These are phyloP conservation scores for Trametes sp. DNA, from an alignment of 1,284 basidiomycete species.

Conservation along the genomic window DNA sequence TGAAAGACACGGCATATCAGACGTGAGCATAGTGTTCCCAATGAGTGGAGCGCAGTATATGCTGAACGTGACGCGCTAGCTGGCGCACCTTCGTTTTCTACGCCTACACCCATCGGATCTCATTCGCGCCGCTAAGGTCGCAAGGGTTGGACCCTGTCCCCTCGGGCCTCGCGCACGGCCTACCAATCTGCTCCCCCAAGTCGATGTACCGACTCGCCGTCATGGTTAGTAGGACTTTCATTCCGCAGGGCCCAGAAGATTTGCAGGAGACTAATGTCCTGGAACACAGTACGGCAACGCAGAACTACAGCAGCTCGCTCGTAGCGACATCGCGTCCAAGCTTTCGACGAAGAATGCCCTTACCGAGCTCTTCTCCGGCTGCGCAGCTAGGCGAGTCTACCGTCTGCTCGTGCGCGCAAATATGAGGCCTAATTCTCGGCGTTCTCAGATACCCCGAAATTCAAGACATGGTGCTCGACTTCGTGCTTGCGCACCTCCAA, in stretches of 20 bases:
- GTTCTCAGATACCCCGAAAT: constrained; percentile 18
- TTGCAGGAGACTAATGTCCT: not conserved
- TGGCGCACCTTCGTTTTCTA: constrained; percentile 34
- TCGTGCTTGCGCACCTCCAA: constrained; percentile 15
- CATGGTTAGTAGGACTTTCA: constrained; percentile 21
- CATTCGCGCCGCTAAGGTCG: constrained; percentile 33
- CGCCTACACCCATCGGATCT: constrained; percentile 30
- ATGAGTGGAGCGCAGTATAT: too few species aligned
- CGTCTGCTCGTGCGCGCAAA: too few species aligned
- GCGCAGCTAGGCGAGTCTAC: constrained; percentile 25
- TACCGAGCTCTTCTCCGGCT: constrained; percentile 30
- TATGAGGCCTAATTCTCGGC: not conserved
- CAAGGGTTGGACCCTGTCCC: constrained; percentile 19
- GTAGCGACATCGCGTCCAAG: constrained; percentile 23
- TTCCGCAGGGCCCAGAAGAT: too few species aligned
- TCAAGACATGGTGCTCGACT: constrained; percentile 22
- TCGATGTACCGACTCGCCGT: constrained; percentile 32
- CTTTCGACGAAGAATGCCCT: constrained; percentile 31
- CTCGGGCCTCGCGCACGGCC: constrained; percentile 4
- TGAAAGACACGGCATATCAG: too few species aligned
- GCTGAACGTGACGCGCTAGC: too few species aligned
- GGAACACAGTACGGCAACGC: constrained; percentile 18
- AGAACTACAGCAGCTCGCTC: constrained; percentile 24
- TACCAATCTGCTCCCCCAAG: constrained; percentile 33
- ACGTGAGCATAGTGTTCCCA: too few species aligned